Evolutionary conservation across 345 rosid species (phyloP).

Genomic region (Brassica rapa): DNA sequence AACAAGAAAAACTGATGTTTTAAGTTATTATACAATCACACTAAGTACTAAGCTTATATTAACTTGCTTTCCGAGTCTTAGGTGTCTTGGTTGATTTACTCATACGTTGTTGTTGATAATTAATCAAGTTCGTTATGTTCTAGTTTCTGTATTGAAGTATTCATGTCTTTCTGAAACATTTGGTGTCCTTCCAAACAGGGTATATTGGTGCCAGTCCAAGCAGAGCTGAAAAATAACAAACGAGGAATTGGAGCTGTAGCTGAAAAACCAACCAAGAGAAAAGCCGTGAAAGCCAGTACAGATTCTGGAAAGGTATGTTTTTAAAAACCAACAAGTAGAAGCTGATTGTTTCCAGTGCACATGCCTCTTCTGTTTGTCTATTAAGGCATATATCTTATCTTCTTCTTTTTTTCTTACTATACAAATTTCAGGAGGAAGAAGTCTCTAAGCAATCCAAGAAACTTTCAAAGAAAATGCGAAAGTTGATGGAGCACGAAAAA

Average conservation of each 20-base stretch:
- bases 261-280: slow-evolving; percentile 47
- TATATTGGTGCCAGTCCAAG: slow-evolving; percentile 67
- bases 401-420: not conserved
- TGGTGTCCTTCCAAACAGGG: slow-evolving; percentile 53
- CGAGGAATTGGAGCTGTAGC: slow-evolving; percentile 80
- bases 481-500: slow-evolving; percentile 68
- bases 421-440: slow-evolving; percentile 52
- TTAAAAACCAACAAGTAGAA: not conserved
- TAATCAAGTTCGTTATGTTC: not conserved
- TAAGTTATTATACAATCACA: not conserved
- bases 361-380: not conserved
- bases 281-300: slow-evolving; percentile 25
- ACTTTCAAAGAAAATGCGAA: slow-evolving; percentile 68
- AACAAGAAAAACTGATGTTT: not conserved
- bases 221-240: slow-evolving; percentile 64
- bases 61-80: not conserved
- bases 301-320: slow-evolving; percentile 36
- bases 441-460: slow-evolving; percentile 52
- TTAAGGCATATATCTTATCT: not conserved
- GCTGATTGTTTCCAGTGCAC: not conserved
- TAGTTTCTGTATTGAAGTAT: not conserved
- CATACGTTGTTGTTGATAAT: not conserved
- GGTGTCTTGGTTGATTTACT: not conserved
- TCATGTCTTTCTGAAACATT: not conserved
- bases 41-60: not conserved